Conservation (phyloP, 2,329 filamentous ascomycete species). For the Phoma herbarum region DNA sequence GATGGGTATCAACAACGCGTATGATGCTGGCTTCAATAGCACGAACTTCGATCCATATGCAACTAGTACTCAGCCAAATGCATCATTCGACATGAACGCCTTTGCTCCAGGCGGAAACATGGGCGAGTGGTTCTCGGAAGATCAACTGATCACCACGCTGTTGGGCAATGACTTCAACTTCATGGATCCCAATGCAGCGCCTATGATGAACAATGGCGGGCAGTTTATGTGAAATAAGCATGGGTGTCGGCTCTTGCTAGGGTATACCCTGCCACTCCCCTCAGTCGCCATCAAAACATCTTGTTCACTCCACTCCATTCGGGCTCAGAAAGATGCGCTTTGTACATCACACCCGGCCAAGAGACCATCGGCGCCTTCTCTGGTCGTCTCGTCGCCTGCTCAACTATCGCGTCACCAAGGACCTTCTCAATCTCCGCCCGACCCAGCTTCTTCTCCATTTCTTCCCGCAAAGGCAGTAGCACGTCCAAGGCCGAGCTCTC, state of each 20-base stretch:
- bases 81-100: conserved; percentile 9
- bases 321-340: conserved; percentile 38
- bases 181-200: conserved; percentile 16
- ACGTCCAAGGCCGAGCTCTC: conserved; percentile 29
- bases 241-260: not conserved
- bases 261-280: not conserved
- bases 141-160: conserved; percentile 22
- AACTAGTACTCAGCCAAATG: not conserved
- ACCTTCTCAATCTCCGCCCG: conserved; percentile 55
- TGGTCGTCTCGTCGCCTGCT: conserved; percentile 49
- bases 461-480: conserved; percentile 27
- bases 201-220: conserved; percentile 13
- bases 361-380: conserved; percentile 53
- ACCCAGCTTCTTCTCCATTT: conserved; percentile 42
- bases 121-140: conserved; percentile 25
- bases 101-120: conserved; percentile 15
- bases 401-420: conserved; percentile 54
- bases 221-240: conserved; percentile 9
- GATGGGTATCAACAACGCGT: conserved; percentile 16
- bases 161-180: conserved; percentile 23
- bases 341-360: conserved; percentile 48
- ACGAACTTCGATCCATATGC: conserved; percentile 1
- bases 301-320: conserved; percentile 44
- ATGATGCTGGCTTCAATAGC: conserved; percentile 4
- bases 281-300: conserved; percentile 32